phyloP scores from a whole-genome alignment of 2,329 filamentous ascomycete genomes.

The Aureobasidium namibiae region DNA sequence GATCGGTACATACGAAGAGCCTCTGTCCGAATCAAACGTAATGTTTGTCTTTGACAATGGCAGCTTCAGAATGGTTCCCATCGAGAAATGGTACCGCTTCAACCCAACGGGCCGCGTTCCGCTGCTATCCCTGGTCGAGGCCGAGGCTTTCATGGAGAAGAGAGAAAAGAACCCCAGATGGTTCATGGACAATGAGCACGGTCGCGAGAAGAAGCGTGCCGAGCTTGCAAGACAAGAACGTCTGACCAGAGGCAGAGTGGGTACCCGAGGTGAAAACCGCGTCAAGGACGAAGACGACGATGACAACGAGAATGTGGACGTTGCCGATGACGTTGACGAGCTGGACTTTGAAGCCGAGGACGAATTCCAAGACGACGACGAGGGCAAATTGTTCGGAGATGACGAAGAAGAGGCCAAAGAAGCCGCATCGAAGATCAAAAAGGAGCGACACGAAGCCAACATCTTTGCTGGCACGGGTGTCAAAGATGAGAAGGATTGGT shows the following conservation, averaged over 20 bases:
- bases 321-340: slow-evolving; percentile 52
- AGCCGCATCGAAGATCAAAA: slow-evolving; percentile 57
- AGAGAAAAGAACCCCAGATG: slow-evolving; percentile 71
- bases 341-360: slow-evolving; percentile 60
- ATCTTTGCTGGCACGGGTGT: slow-evolving; percentile 56
- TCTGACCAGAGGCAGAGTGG: slow-evolving; percentile 49
- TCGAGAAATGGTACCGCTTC: slow-evolving; percentile 95
- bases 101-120: slow-evolving; percentile 56
- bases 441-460: slow-evolving; percentile 79
- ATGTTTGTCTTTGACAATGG: slow-evolving; percentile 65
- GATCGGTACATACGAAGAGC: slow-evolving; percentile 84
- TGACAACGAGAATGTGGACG: slow-evolving; percentile 35
- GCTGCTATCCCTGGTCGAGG: slow-evolving; percentile 72
- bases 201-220: slow-evolving; percentile 17
- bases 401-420: slow-evolving; percentile 65
- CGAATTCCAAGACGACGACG: slow-evolving; percentile 81
- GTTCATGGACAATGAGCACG: slow-evolving; percentile 56
- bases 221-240: slow-evolving; percentile 30
- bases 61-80: slow-evolving; percentile 73
- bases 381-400: slow-evolving; percentile 70
- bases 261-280: slow-evolving; percentile 20
- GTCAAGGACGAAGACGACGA: slow-evolving; percentile 34
- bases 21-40: slow-evolving; percentile 71
- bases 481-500: slow-evolving; percentile 40
- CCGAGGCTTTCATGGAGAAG: slow-evolving; percentile 73